Conservation (phyloP, 148 eudicot genomes). For the Oxyria digyna region DNA sequence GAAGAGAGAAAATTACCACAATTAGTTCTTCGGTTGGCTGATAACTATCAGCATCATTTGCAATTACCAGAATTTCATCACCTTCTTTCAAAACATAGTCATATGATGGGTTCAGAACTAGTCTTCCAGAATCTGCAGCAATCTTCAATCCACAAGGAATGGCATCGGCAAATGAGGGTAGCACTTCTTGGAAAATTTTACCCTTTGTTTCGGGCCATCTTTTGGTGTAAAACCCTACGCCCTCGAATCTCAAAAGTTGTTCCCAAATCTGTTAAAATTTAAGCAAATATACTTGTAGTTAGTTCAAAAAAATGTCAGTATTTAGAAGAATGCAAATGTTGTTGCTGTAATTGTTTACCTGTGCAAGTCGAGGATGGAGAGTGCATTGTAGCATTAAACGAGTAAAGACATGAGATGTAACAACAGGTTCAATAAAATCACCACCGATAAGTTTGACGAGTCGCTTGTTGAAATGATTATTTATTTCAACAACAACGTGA, state of each 20-base stretch:
- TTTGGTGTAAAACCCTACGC: constrained; percentile 82
- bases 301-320: too few relatives aligned
- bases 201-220: constrained; percentile 76
- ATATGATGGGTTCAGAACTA: constrained; percentile 65
- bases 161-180: too few relatives aligned
- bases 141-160: constrained; percentile 83
- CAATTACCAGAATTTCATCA: constrained; percentile 79
- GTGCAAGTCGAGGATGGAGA: background rate
- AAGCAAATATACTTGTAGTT: background rate
- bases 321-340: background rate
- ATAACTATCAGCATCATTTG: constrained; percentile 59
- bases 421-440: too few relatives aligned
- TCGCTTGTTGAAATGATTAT: too few relatives aligned
- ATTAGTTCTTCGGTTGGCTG: too few relatives aligned
- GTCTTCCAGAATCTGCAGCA: constrained; percentile 54
- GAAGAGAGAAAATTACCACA: too few relatives aligned
- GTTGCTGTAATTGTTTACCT: background rate
- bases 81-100: constrained; percentile 50
- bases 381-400: too few relatives aligned
- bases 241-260: constrained; percentile 79
- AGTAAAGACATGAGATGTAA: too few relatives aligned
- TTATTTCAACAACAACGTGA: too few relatives aligned
- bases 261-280: constrained; percentile 67
- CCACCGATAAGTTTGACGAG: too few relatives aligned
- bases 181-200: constrained; percentile 31